Base-by-base conservation (phyloP, 2,329 filamentous ascomycete genomes). In the Ascomycota sp. region DNA sequence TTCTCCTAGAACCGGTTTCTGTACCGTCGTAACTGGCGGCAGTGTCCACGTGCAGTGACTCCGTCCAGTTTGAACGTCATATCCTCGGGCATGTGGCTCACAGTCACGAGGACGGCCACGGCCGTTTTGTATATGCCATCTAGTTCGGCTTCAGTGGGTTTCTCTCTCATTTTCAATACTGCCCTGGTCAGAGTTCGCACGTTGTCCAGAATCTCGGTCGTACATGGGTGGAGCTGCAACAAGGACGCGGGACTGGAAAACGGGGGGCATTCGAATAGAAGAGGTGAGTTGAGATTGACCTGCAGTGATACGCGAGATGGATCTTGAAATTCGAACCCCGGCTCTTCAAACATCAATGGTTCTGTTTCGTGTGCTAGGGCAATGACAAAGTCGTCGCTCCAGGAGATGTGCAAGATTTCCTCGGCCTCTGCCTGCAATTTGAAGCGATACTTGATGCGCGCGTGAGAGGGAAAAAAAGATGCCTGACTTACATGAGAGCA, bases 141-240 rank as follows among this genome's bases (percentile, higher is more conserved):
- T 3, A 57, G 39, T 20, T 59, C 48, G 17, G 52, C 50, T 0
- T 37, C 21, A 0, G 50, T 46, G 3, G 57, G 40, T 0, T 44
- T 27, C 2, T 39, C 33, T 0, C 58, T 51, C n/a, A 63, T 42
- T 1, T 48, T 42, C 5, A 61, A 36, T 0, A 64, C 53, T 3
- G 53, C 42, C 9, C 48, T 41, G n/a, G 64, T 47, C 2, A 68
- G 44, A 15, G 55, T 55, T 4, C 62, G 54, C 43, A 65, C 55
- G 29, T 63, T 56, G 31, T 68, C 63, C 3, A 68, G 53, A 30
- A 68, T 59, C 10, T 53, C 48, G 4, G 61, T 59, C 1, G 59
- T 60, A 30, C 48, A 46, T 1, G 49, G 45, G 30, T 63, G 57
- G n/a, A 67, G 44, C n/a, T 48, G 45, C 2, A 63, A 42, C 0